Evolutionary conservation across 805 yeast species (phyloP), one percentile per base, ranked within the genome.

Genomic region (Zygosaccharomyces bisporus): DNA sequence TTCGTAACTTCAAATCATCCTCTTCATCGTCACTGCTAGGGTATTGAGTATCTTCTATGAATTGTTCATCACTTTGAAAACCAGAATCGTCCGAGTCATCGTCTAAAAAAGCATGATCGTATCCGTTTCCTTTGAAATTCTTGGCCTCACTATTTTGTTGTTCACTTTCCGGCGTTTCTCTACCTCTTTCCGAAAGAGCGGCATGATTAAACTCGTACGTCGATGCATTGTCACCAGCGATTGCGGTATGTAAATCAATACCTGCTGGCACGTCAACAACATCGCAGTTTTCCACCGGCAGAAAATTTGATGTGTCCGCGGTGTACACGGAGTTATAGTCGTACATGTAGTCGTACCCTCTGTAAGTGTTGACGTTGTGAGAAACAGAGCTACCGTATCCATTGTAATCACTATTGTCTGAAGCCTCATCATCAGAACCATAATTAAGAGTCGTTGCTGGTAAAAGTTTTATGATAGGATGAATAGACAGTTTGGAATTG

Each of bases 401-500:
- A 57, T 65, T 52, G 55, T 69, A 56, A 39, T 63, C 64, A 45
- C 69, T 53, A 30, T 57, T 67, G 31, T 63, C 69, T 7, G 67
- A 69, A 45, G 77, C 82, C 37, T 77, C 83, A 46, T 80, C 83
- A 50, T 81, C 80, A 43, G 85, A 78, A 6, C 87, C 86, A 60
- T 79, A 79, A 60, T 90, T 89, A 44, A 91, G 74, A 0, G 87
- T 80, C 0, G 98, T 89, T 2, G 96, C 81, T 2, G 98, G 97
- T 41, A 91, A 67, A 34, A 80, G 71, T 29, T 87, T 88, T 51
- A 90, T 89, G 8, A 87, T 84, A 34, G 76, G 75, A 50, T 61
- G 58, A 47, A 55, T 14, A 5, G 46, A 38, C n/a, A 30, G 25
- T 25, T 46, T 52, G 4, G 47, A 41, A 7, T 39, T 39, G 12